Evolutionary conservation across 202 grass and related monocot genomes (phyloP).

Genomic region (Panicum hallii): DNA sequence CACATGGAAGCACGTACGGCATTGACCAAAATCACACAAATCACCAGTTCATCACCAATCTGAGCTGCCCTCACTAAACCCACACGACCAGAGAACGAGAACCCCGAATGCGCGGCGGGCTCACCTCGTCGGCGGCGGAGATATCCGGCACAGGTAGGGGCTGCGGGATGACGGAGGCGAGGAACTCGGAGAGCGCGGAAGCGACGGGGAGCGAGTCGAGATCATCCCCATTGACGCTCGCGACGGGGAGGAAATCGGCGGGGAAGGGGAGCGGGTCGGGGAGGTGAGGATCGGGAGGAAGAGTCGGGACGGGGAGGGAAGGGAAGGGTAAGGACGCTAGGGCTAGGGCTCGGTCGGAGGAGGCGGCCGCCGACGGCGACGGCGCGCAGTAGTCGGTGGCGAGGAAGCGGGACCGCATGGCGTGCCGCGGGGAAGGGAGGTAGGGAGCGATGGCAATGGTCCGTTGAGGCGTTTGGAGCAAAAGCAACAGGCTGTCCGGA

Average conservation of each 20-base stretch:
- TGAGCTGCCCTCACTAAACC: constrained; percentile 19
- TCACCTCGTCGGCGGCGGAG: constrained; percentile 50
- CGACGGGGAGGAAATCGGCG: constrained; percentile 38
- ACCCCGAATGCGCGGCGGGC: constrained; percentile 11
- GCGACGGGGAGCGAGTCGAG: constrained; percentile 57
- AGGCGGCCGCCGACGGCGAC: constrained; percentile 26
- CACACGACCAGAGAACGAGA: constrained; percentile 14
- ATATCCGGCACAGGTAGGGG: constrained; percentile 27
- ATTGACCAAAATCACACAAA: constrained; percentile 34
- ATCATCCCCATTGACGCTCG: constrained; percentile 31
- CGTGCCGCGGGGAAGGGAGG: constrained; percentile 29
- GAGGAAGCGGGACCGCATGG: constrained; percentile 88
- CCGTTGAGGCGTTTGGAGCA: not conserved
- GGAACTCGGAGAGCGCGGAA: constrained; percentile 58
- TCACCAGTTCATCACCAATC: constrained; percentile 8
- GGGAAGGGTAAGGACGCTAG: constrained; percentile 56
- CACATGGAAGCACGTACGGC: not conserved
- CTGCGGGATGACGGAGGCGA: constrained; percentile 60
- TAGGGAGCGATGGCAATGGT: not conserved
- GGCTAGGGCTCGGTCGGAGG: constrained; percentile 48
- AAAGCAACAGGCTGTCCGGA: not conserved
- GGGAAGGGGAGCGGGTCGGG: constrained; percentile 33
- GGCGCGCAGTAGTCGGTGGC: constrained; percentile 69
- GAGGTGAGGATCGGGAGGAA: constrained; percentile 48
- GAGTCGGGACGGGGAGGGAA: constrained; percentile 57